Evolutionary conservation across 2,329 filamentous ascomycete species (phyloP).

Genomic region (Phaeosphaeriaceae sp.): DNA sequence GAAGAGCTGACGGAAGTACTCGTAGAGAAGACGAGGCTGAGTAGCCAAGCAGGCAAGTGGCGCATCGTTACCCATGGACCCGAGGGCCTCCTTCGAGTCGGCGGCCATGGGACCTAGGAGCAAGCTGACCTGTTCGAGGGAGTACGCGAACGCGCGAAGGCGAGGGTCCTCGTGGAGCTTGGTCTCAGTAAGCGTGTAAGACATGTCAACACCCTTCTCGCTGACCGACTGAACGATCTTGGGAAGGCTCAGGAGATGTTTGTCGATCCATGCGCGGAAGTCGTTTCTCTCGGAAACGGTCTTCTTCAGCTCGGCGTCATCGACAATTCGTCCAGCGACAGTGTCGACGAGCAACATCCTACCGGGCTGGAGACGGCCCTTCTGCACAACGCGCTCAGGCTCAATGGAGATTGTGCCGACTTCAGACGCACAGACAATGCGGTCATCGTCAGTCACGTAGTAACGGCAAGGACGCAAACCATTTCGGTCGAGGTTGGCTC

Average conservation of each 20-base stretch:
- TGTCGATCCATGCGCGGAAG: conserved; percentile 88
- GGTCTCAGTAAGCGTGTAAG: conserved; percentile 70
- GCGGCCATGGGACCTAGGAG: conserved; percentile 94
- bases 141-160: conserved; percentile 89
- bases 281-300: conserved; percentile 86
- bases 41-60: conserved; percentile 91
- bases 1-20: conserved; percentile 98
- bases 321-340: conserved; percentile 87
- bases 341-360: conserved; percentile 97
- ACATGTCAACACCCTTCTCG: conserved; percentile 68
- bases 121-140: conserved; percentile 91
- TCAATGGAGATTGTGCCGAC: conserved; percentile 93
- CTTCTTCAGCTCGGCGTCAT: conserved; percentile 89
- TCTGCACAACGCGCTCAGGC: conserved; percentile 87
- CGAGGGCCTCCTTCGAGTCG: conserved; percentile 95
- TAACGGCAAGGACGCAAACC: conserved; percentile 94
- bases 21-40: conserved; percentile 86
- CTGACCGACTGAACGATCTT: conserved; percentile 71
- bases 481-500: conserved; percentile 95
- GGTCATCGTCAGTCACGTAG: conserved; percentile 95
- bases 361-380: conserved; percentile 91
- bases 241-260: conserved; percentile 82
- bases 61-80: conserved; percentile 97
- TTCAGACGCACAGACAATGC: conserved; percentile 96
- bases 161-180: conserved; percentile 84